Evolutionary conservation across 1,284 basidiomycete genomes (phyloP).

Genomic region (Melampsora larici-populina): DNA sequence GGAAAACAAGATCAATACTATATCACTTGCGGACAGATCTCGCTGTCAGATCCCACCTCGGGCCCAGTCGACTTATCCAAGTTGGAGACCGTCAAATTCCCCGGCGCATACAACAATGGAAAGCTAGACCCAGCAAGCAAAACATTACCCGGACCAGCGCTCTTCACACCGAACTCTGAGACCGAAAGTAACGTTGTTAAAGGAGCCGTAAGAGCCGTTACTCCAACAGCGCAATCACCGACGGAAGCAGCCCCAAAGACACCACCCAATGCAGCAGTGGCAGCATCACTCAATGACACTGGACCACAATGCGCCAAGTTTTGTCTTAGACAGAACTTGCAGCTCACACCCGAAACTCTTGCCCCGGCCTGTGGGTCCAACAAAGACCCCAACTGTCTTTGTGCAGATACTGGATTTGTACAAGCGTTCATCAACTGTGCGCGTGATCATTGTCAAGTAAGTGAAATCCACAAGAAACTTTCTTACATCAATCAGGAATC

Average conservation of each 20-base stretch:
- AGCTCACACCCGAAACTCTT: neutral
- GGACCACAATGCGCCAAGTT: neutral
- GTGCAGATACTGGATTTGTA: neutral
- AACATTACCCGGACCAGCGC: slow-evolving; percentile 9
- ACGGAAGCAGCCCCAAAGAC: neutral
- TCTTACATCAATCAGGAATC: neutral
- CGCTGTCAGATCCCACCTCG: neutral
- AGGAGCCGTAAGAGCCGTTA: no score
- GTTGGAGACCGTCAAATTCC: slow-evolving; percentile 16
- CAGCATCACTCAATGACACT: neutral
- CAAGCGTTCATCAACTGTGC: neutral
- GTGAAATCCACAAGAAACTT: neutral
- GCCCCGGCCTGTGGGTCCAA: neutral
- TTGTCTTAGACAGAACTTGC: neutral
- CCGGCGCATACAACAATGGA: slow-evolving; percentile 17
- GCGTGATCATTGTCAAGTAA: neutral
- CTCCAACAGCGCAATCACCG: no score
- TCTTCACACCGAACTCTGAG: neutral
- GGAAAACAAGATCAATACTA: slow-evolving; percentile 43
- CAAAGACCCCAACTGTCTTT: neutral
- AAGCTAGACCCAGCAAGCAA: slow-evolving; percentile 25
- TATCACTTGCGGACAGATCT: slow-evolving; percentile 27
- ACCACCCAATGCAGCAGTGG: neutral
- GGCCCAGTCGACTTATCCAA: neutral
- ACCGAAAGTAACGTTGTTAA: neutral